phyloP scores from a whole-genome alignment of 2,329 filamentous ascomycete genomes.

The Amylocarpus encephaloides region DNA sequence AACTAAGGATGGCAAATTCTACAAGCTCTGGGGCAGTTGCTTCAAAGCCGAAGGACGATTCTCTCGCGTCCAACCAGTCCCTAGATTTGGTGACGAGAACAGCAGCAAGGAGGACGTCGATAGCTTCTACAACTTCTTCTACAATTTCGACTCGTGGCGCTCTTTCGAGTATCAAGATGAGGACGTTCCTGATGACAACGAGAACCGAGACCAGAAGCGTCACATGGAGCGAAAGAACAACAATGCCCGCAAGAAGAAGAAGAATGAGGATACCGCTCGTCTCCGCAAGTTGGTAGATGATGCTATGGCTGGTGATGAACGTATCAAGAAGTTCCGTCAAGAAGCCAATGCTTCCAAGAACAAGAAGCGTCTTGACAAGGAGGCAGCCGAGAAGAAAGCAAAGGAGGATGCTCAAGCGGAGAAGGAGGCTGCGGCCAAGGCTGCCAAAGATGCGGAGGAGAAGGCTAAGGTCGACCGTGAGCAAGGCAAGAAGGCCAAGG shows the following conservation, averaged over 20 bases:
- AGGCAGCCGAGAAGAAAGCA: constrained; percentile 82
- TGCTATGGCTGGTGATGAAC: constrained; percentile 75
- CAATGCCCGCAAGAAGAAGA: constrained; percentile 97
- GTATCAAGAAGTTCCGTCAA: constrained; percentile 96
- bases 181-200: constrained; percentile 97
- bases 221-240: constrained; percentile 98
- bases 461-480: constrained; percentile 79
- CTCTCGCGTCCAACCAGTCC: constrained; percentile 85
- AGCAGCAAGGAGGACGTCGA: constrained; percentile 86
- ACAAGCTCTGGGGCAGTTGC: constrained; percentile 86
- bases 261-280: constrained; percentile 92
- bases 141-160: constrained; percentile 98
- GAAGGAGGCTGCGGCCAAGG: constrained; percentile 77
- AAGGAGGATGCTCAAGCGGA: constrained; percentile 78
- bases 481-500: constrained; percentile 89
- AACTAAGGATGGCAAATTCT: constrained; percentile 78
- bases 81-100: constrained; percentile 76
- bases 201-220: constrained; percentile 98
- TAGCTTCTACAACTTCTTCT: constrained; percentile 99
- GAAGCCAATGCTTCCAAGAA: constrained; percentile 91
- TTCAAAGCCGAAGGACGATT: constrained; percentile 93
- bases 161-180: constrained; percentile 98
- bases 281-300: constrained; percentile 88
- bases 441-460: constrained; percentile 77
- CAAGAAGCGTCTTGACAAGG: constrained; percentile 84